A percentile compares a stretch with the other conserved stretches of the same genome.
Evolutionary conservation across 2,329 filamentous ascomycete genomes (phyloP).

Genomic region (Diaporthe velutina): DNA sequence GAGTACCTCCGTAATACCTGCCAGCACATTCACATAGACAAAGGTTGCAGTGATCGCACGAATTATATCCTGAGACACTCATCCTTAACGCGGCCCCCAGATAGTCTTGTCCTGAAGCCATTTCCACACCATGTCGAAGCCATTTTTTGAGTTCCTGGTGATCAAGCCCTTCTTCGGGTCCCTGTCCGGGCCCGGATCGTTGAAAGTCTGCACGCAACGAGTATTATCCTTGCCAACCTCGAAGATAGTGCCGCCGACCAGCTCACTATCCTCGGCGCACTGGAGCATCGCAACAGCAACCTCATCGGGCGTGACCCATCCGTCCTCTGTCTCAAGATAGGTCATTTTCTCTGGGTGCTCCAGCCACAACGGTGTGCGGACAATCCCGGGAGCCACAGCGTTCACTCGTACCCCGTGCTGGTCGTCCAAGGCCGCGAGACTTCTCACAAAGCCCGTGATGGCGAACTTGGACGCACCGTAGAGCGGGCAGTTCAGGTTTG

Average conservation of each 20-base stretch:
- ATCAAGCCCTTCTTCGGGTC: slow-evolving; percentile 46
- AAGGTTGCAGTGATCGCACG: no score
- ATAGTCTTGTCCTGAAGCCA: slow-evolving; percentile 45
- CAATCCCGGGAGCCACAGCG: slow-evolving; percentile 58
- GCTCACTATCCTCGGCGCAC: slow-evolving; percentile 50
- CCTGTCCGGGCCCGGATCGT: slow-evolving; percentile 55
- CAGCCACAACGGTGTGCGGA: slow-evolving; percentile 60
- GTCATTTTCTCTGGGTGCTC: slow-evolving; percentile 59
- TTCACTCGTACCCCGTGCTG: slow-evolving; percentile 53
- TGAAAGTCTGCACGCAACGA: slow-evolving; percentile 50
- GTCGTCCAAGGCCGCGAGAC: slow-evolving; percentile 52
- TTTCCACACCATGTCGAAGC: slow-evolving; percentile 45
- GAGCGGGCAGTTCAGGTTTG: slow-evolving; percentile 51
- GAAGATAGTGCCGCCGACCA: slow-evolving; percentile 56
- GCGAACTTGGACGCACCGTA: slow-evolving; percentile 56
- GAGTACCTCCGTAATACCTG: neutral
- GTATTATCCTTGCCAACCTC: slow-evolving; percentile 53
- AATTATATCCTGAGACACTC: neutral
- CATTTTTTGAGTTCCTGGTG: slow-evolving; percentile 46
- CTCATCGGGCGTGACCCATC: slow-evolving; percentile 57
- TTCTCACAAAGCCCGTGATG: slow-evolving; percentile 56
- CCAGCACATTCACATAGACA: neutral
- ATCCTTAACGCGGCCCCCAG: slow-evolving; percentile 41
- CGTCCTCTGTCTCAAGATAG: slow-evolving; percentile 51
- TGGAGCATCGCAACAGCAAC: slow-evolving; percentile 60